phyloP scores from a whole-genome alignment of 176 grass and related monocot genomes.

The Oryza australiensis region DNA sequence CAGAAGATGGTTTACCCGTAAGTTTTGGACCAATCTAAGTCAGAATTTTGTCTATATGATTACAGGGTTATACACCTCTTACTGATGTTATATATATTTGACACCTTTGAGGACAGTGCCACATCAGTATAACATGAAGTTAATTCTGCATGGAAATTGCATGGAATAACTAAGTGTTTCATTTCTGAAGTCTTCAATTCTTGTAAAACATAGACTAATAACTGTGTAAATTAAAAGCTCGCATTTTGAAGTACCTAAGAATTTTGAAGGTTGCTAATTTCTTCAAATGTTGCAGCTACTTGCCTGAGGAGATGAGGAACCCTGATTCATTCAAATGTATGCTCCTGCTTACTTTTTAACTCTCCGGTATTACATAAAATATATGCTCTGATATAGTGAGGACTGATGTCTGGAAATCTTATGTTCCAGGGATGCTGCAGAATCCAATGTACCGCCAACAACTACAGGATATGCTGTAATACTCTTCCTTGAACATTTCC shows the following conservation, averaged over 20 bases:
- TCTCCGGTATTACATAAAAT: constrained; percentile 2
- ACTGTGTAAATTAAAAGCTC: constrained; percentile 2
- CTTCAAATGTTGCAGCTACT: constrained; percentile 71
- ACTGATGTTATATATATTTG: background rate
- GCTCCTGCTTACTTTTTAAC: constrained; percentile 38
- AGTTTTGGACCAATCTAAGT: constrained; percentile 34
- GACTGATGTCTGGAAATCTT: constrained; percentile 19
- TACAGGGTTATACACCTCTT: background rate
- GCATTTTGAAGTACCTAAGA: constrained; percentile 13
- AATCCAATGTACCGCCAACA: constrained; percentile 92
- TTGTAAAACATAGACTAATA: background rate
- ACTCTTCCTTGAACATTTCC: constrained; percentile 26
- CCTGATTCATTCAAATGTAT: constrained; percentile 89
- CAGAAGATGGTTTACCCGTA: constrained; percentile 99
- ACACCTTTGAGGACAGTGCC: background rate
- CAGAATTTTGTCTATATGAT: background rate
- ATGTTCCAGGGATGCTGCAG: constrained; percentile 89
- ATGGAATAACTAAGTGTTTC: constrained; percentile 18
- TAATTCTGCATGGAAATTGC: constrained; percentile 8
- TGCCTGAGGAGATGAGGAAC: constrained; percentile 98
- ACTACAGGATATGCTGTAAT: constrained; percentile 97
- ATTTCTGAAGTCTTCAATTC: constrained; percentile 18
- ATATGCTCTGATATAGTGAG: constrained; percentile 29
- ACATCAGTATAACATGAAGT: background rate
- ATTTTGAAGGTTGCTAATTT: constrained; percentile 35